Conservation (phyloP, 1,284 basidiomycete genomes). For the Phenoliferia sp. region DNA sequence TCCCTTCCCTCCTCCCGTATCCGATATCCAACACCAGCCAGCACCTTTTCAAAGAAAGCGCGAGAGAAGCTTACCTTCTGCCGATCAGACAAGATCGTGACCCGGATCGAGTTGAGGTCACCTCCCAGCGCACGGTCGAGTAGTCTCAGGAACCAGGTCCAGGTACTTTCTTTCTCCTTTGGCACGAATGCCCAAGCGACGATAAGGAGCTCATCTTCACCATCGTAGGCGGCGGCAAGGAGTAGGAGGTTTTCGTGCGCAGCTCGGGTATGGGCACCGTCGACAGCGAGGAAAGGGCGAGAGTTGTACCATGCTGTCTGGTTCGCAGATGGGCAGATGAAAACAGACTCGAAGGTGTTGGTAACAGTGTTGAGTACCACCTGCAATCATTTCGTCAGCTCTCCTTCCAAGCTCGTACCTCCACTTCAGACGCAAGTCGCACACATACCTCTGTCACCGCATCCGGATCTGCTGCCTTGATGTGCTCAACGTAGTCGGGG, state of each 20-base stretch:
- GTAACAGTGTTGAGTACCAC: background rate
- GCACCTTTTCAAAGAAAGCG: too few relatives aligned
- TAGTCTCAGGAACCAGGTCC: background rate
- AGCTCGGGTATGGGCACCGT: background rate
- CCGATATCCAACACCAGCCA: too few relatives aligned
- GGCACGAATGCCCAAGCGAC: background rate
- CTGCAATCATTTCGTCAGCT: too few relatives aligned
- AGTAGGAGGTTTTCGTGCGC: background rate
- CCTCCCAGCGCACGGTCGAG: background rate
- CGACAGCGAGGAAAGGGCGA: background rate
- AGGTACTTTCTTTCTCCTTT: background rate
- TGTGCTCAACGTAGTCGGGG: background rate
- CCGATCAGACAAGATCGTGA: background rate
- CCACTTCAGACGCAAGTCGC: background rate
- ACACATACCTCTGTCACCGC: background rate
- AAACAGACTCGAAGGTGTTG: background rate
- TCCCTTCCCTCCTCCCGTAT: background rate
- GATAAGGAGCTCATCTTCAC: background rate
- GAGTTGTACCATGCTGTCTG: background rate
- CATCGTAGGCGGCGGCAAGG: background rate
- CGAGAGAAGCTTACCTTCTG: background rate
- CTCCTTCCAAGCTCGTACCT: too few relatives aligned
- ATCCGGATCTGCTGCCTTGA: background rate
- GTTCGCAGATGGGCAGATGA: background rate
- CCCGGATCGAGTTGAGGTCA: background rate